These are phyloP conservation scores for Pseudogymnoascus sp. DNA, from an alignment of 2,329 filamentous ascomycete species.

Conservation along the genomic window DNA sequence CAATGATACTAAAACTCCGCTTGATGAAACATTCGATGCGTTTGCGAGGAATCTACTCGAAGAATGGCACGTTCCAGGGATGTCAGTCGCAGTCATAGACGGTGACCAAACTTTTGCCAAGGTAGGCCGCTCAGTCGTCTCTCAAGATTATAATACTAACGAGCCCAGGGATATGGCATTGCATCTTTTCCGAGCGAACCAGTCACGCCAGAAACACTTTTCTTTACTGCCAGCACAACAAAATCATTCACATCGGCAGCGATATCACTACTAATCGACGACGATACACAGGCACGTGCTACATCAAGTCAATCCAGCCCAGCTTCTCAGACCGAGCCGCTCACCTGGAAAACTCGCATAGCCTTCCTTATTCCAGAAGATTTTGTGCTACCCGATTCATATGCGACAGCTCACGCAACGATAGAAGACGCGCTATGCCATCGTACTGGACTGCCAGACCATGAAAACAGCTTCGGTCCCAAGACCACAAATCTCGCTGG, in stretches of 20 bases:
- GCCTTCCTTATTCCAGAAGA: slow-evolving; percentile 40
- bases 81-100: slow-evolving; percentile 40
- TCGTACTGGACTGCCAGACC: slow-evolving; percentile 40
- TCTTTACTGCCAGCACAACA: slow-evolving; percentile 46
- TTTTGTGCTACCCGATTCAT: slow-evolving; percentile 40
- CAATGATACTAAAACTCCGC: slow-evolving; percentile 11
- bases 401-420: slow-evolving; percentile 40
- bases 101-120: slow-evolving; percentile 33
- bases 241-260: slow-evolving; percentile 46
- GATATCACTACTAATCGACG: slow-evolving; percentile 41
- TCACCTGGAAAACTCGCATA: slow-evolving; percentile 38
- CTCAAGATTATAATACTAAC: neutral
- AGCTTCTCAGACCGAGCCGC: neutral
- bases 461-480: slow-evolving; percentile 32
- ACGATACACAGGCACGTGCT: slow-evolving; percentile 29
- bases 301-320: slow-evolving; percentile 23
- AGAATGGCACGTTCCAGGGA: slow-evolving; percentile 39
- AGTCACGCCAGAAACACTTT: slow-evolving; percentile 41
- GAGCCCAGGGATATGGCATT: slow-evolving; percentile 32
- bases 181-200: slow-evolving; percentile 29
- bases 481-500: slow-evolving; percentile 26
- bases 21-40: slow-evolving; percentile 17
- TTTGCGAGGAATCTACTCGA: slow-evolving; percentile 27
- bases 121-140: slow-evolving; percentile 23
- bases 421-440: slow-evolving; percentile 47